A percentile compares a stretch with the other conserved stretches of the same genome.
Conservation (phyloP, 495 filamentous ascomycete genomes). For the Penicillium cataractarum region DNA sequence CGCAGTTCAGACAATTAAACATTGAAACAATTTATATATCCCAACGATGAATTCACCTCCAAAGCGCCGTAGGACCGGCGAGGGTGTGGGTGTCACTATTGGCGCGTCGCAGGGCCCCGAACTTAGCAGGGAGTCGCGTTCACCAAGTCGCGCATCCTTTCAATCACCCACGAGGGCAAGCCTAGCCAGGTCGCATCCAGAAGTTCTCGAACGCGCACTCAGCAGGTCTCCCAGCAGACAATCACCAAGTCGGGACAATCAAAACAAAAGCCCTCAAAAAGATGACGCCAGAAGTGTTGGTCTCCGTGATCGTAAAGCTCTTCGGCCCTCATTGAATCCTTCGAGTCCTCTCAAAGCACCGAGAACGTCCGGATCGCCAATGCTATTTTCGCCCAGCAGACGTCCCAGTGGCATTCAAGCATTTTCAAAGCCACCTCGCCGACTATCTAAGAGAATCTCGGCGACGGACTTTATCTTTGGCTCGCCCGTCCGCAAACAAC, state of each 20-base stretch:
- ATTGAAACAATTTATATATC: conserved; percentile 5
- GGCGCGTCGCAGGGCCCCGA: conserved; percentile 34
- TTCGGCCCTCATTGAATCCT: conserved; percentile 41
- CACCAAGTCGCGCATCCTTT: conserved; percentile 56
- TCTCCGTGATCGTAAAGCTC: conserved; percentile 40
- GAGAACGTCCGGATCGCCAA: conserved; percentile 35
- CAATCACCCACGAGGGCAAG: conserved; percentile 68
- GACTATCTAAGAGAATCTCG: conserved; percentile 44
- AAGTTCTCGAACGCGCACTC: conserved; percentile 54
- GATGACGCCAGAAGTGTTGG: conserved; percentile 33
- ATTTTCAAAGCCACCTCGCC: conserved; percentile 47
- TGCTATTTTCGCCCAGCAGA: conserved; percentile 36
- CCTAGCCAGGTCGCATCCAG: conserved; percentile 65
- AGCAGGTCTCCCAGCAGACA: conserved; percentile 37
- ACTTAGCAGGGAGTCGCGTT: conserved; percentile 30
- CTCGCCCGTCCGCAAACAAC: conserved; percentile 42
- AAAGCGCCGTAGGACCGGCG: conserved; percentile 67
- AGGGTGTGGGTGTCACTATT: conserved; percentile 37
- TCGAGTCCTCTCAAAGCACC: conserved; percentile 40
- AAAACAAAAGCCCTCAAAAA: conserved; percentile 26
- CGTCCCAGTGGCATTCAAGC: conserved; percentile 40
- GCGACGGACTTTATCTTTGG: conserved; percentile 48
- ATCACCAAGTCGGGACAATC: conserved; percentile 20
- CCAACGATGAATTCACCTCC: conserved; percentile 50
- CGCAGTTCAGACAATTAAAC: conserved; percentile 9